phyloP scores from a whole-genome alignment of 208 protist genomes.

The Crithidia acanthocephali region DNA sequence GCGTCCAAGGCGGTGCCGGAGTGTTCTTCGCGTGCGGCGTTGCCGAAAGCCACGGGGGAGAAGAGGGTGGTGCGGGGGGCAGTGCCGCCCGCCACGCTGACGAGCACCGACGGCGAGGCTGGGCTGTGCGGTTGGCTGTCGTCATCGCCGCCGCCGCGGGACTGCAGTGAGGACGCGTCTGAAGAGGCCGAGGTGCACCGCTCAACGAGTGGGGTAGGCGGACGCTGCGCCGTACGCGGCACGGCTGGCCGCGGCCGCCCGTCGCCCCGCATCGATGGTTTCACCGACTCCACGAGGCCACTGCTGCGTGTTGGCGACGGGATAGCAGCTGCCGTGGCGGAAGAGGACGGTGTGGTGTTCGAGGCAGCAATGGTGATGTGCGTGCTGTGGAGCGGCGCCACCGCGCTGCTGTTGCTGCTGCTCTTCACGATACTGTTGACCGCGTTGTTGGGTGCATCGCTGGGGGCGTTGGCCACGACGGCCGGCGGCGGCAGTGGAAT shows the following conservation, averaged over 20 bases:
- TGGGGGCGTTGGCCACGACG: not conserved
- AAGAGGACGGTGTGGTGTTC: too few relatives aligned
- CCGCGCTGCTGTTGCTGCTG: not conserved
- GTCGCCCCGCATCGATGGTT: too few relatives aligned
- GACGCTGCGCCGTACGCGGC: too few relatives aligned
- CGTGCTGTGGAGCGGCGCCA: not conserved
- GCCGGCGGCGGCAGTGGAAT: conserved; percentile 15
- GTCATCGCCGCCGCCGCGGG: not conserved
- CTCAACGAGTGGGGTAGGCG: too few relatives aligned
- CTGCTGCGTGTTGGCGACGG: too few relatives aligned
- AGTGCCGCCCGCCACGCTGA: not conserved
- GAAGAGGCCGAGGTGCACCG: not conserved
- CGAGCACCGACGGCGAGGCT: not conserved
- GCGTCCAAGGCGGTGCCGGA: not conserved
- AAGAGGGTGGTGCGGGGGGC: not conserved
- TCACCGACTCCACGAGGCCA: too few relatives aligned
- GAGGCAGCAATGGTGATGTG: too few relatives aligned
- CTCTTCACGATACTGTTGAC: not conserved
- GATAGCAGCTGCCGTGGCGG: too few relatives aligned
- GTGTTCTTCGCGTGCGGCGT: too few relatives aligned
- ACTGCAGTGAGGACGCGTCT: not conserved
- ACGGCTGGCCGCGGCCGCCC: too few relatives aligned
- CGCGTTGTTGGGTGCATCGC: not conserved
- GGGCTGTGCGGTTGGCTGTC: not conserved
- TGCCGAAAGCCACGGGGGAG: not conserved